A percentile compares a stretch with the other conserved stretches of the same genome.
Evolutionary conservation across 2,329 filamentous ascomycete genomes (phyloP).

Genomic region (Trichoderma gracile): DNA sequence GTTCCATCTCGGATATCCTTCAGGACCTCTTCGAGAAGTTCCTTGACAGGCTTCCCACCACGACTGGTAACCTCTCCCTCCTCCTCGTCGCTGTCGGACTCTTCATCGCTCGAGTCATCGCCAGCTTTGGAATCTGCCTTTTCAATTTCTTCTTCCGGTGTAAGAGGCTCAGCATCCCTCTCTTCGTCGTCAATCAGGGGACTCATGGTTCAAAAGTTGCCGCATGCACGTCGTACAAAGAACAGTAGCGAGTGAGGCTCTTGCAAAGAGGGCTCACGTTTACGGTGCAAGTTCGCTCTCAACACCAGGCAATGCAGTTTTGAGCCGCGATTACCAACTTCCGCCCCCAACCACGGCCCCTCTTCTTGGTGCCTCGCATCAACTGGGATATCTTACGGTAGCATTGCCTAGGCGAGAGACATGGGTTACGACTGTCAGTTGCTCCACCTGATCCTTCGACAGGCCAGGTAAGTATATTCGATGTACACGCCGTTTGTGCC

Average conservation of each 20-base stretch:
- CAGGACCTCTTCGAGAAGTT: slow-evolving; percentile 20
- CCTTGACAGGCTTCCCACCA: slow-evolving; percentile 23
- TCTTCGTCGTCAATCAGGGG: slow-evolving; percentile 23
- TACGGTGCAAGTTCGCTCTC: neutral
- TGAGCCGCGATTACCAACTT: slow-evolving; percentile 22
- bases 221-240: neutral
- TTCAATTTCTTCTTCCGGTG: slow-evolving; percentile 21
- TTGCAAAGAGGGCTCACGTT: neutral
- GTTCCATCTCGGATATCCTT: slow-evolving; percentile 22
- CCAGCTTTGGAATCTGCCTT: slow-evolving; percentile 26
- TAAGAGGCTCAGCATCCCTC: neutral
- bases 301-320: neutral
- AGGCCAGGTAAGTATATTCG: slow-evolving; percentile 6
- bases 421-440: neutral
- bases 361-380: slow-evolving; percentile 12
- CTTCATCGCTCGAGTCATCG: slow-evolving; percentile 27
- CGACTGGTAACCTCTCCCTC: slow-evolving; percentile 9
- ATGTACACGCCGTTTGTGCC: neutral
- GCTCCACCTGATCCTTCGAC: slow-evolving; percentile 14
- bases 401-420: neutral
- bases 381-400: neutral
- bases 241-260: neutral
- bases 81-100: slow-evolving; percentile 30
- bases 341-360: slow-evolving; percentile 13
- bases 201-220: slow-evolving; percentile 9